Evolutionary conservation across 176 grass and related monocot species (phyloP), one percentile per base, ranked within the genome.

Genomic region (Avena sativa): DNA sequence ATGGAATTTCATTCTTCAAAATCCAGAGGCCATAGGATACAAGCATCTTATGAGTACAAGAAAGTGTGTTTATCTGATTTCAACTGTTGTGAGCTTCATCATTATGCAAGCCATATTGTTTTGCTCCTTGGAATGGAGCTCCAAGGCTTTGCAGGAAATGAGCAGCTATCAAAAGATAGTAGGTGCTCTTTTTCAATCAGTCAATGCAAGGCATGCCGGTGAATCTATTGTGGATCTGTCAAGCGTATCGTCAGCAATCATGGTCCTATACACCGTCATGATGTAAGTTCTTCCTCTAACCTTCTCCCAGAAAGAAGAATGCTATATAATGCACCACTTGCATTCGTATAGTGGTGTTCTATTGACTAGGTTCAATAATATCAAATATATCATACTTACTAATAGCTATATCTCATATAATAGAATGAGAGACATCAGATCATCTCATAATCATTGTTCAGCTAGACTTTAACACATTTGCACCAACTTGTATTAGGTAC

Each of bases 171-270:
- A 97, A 86, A 94, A 92, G 71, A 81, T 91, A 83, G 88, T 89
- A 58, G 78, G 72, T 0, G 62, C 86, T 21, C 61, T 97, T 19
- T 97, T 92, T 86, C 88, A 87, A 53, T 92, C 95, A 12, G 74
- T 74, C n/a, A 94, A 97, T 94, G 89, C 88, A 7, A 86, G 92
- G 77, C 95, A 97, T 90, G 88, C 92, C 36, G 92, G 95, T 30
- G 95, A 94, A 94, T 86, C 60, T 11, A 56, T 92, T 55, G 63
- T 91, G 47, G 88, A 97, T 81, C 43, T 97, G 79, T 94, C 95
- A 47, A 91, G 51, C 48, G 48, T 94, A 74, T 89, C 92, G 82
- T 83, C 88, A 5, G 86, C 81, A 46, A 74, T 94, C 72, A 30
- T 94, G 69, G 92, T 97, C n/a, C 48, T 92, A 38, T 97, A 85